phyloP scores from a whole-genome alignment of 257 asterid genomes.

The Jacaranda mimosifolia region DNA sequence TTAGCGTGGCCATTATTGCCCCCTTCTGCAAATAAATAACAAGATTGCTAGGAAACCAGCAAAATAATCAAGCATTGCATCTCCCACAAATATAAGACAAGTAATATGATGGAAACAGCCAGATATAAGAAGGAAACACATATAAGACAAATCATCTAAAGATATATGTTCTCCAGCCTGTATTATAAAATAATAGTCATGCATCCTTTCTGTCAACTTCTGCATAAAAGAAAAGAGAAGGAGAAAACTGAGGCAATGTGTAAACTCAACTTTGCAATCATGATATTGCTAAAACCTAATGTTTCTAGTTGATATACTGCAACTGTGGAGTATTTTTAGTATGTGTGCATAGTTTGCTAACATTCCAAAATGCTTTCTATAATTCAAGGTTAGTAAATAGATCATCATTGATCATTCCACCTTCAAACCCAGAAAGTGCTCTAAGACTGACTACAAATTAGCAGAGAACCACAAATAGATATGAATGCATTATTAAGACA shows the following conservation, averaged over 20 bases:
- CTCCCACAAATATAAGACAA: not conserved
- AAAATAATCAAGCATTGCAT: not conserved
- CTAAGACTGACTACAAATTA: constrained; percentile 1
- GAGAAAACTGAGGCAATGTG: not conserved
- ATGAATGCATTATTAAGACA: constrained; percentile 8
- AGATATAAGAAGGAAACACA: constrained; percentile 8
- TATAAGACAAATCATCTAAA: not conserved
- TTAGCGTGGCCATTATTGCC: not conserved
- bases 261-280: constrained; percentile 1
- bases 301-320: constrained; percentile 1
- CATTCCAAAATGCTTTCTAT: not conserved
- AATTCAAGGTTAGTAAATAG: not conserved
- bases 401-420: constrained; percentile 6
- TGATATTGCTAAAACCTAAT: constrained; percentile 12
- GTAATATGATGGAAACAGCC: constrained; percentile 17
- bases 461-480: constrained; percentile 27
- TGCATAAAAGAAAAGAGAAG: not conserved
- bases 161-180: constrained; percentile 14
- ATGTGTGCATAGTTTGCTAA: not conserved
- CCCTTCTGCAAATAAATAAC: not conserved
- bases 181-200: not conserved
- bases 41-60: constrained; percentile 3
- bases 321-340: no score
- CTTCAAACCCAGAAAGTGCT: constrained; percentile 10
- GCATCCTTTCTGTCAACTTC: not conserved